Conservation (phyloP, 164 flowering plant species). For the Malania oleifera region DNA sequence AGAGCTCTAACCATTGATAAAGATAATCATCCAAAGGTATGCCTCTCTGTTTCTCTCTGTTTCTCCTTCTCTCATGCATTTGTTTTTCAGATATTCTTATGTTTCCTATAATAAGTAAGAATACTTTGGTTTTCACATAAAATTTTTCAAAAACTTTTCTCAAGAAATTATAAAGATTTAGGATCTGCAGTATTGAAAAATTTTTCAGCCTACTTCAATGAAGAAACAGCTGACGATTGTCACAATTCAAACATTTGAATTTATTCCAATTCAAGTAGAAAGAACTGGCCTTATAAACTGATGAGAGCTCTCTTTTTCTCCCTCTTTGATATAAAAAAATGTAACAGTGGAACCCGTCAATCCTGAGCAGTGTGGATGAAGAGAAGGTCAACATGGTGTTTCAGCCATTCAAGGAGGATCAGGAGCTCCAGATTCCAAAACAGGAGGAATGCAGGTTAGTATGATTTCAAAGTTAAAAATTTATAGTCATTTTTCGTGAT, state of each 20-base stretch:
- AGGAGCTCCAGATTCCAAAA: slow-evolving; percentile 71
- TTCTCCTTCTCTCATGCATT: slow-evolving; percentile 2
- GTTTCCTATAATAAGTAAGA: no score
- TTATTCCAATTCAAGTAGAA: background rate
- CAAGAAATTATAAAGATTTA: no score
- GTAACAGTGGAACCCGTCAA: slow-evolving; percentile 69
- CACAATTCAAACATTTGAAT: no score
- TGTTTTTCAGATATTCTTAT: background rate
- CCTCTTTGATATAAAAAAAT: background rate
- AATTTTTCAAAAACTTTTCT: no score
- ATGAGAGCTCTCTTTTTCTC: background rate
- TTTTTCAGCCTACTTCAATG: no score
- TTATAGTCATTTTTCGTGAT: background rate
- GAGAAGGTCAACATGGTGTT: slow-evolving; percentile 56
- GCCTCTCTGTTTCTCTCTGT: slow-evolving; percentile 5
- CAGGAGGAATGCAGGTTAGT: slow-evolving; percentile 57
- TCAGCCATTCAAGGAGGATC: slow-evolving; percentile 49
- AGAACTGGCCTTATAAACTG: background rate
- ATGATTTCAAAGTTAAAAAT: background rate
- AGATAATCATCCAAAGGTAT: slow-evolving; percentile 87
- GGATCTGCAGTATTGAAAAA: no score
- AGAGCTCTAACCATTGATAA: slow-evolving; percentile 87
- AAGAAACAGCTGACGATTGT: no score
- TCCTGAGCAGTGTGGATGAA: slow-evolving; percentile 42
- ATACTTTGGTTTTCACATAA: no score